Evolutionary conservation across 164 flowering plant genomes (phyloP).

Genomic region (Amborella trichopoda): DNA sequence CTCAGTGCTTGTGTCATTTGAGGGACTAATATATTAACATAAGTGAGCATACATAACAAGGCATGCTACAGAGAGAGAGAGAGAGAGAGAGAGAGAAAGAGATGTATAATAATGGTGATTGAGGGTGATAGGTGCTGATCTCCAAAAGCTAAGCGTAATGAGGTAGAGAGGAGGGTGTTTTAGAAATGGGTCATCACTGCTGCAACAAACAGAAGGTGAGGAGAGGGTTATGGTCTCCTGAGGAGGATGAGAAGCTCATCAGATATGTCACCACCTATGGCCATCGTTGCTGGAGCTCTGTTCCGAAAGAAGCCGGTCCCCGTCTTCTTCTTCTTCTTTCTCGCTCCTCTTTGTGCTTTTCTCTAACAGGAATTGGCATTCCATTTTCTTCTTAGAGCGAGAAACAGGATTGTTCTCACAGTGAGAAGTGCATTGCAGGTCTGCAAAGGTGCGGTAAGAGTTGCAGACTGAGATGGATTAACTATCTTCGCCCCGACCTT

Average conservation of each 20-base stretch:
- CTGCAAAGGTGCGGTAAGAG: slow-evolving; percentile 40
- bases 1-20: no score
- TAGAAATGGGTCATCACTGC: slow-evolving; percentile 28
- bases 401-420: background rate
- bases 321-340: background rate
- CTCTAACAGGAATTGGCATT: background rate
- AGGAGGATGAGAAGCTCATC: slow-evolving; percentile 35
- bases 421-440: slow-evolving; percentile 11
- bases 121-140: no score
- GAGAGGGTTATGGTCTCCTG: slow-evolving; percentile 39
- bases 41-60: no score
- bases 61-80: no score
- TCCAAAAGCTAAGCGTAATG: no score
- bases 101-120: no score
- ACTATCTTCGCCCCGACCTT: slow-evolving; percentile 34
- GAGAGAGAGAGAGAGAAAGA: no score
- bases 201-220: slow-evolving; percentile 37
- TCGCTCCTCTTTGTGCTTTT: background rate
- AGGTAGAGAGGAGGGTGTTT: background rate
- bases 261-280: slow-evolving; percentile 26
- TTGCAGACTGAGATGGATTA: slow-evolving; percentile 37
- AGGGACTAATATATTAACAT: no score
- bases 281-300: slow-evolving; percentile 35
- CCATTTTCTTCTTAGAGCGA: background rate
- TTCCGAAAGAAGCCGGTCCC: slow-evolving; percentile 29